Conservation (phyloP, 441 rosid genomes). For the Euphorbia schlechtendalii region DNA sequence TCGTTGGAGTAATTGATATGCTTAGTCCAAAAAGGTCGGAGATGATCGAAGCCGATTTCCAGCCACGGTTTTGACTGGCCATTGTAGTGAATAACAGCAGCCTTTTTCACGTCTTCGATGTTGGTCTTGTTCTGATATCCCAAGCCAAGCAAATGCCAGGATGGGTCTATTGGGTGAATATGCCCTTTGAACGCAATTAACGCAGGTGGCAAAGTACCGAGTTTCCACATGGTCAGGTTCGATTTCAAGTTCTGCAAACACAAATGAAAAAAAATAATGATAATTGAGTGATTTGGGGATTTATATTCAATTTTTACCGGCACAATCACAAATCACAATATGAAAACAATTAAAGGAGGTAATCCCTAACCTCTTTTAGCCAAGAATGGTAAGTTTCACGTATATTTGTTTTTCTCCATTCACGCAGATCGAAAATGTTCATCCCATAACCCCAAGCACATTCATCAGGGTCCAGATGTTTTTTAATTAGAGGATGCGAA, state of each 20-base stretch:
- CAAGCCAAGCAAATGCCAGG: constrained; percentile 98
- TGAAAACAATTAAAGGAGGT: too few species aligned
- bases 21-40: constrained; percentile 94
- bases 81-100: constrained; percentile 95
- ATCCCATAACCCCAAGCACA: constrained; percentile 99
- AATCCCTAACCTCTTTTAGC: constrained; percentile 73
- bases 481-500: constrained; percentile 78
- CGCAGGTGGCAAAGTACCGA: constrained; percentile 96
- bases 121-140: constrained; percentile 82
- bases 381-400: constrained; percentile 87
- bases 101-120: constrained; percentile 56
- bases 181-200: constrained; percentile 91
- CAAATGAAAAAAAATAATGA: too few species aligned
- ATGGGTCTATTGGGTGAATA: constrained; percentile 75
- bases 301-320: background rate
- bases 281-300: too few species aligned
- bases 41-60: constrained; percentile 92
- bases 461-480: constrained; percentile 76
- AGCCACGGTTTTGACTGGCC: constrained; percentile 99
- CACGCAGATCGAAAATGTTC: constrained; percentile 85
- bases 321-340: background rate
- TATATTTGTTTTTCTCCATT: constrained; percentile 86
- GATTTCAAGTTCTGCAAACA: constrained; percentile 88
- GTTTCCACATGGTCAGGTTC: constrained; percentile 93
- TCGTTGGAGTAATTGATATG: constrained; percentile 89